Base-by-base conservation (phyloP, 345 rosid species). In the Pistacia integerrima region DNA sequence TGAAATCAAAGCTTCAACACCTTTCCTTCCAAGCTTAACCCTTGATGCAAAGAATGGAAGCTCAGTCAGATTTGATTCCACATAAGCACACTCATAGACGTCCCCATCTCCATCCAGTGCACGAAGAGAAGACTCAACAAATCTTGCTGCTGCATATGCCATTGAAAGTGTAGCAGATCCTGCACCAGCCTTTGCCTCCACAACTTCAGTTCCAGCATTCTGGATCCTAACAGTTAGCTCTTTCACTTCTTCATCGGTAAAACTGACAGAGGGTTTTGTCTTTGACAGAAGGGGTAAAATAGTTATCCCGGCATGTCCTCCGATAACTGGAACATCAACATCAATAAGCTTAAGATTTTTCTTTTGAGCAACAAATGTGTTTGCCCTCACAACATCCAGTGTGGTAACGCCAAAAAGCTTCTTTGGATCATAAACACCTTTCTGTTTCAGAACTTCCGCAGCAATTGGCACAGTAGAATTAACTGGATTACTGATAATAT, bases 101-200 rank as follows among this genome's bases (percentile, higher is more conserved):
- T 91, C 97, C 2, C 82, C 90, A 78, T 92, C 97, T 58, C 99
- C 98, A 57, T 92, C 97, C 66, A 96, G 86, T 55, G 98, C 98
- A 68, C 97, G 93, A 22, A 96, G 97, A 72, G 98, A 93, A 28
- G 99, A 92, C 86, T 96, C 99, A 0, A 94, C 97, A 76, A 96
- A 93, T 86, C 98, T 88, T 14, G 98, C 99, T 8, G 97, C 97
- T 16, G 97, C 98, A 80, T 96, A 94, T 5, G 98, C 99, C 98
- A 96, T 96, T 8, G 99, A 94, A 70, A 96, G 82, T 17, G 98
- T 96, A 44, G 99, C 97, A 57, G 98, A 96, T 52, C 99, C 99
- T 16, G 97, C 95, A 78, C 99, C 97, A 0, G 94, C 99, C 86
- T 93, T 96, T 1, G 97, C 98, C 84, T 96, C 98, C 78, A 94